Conservation (phyloP, 2,329 filamentous ascomycete genomes). For the Penicillium sp. region DNA sequence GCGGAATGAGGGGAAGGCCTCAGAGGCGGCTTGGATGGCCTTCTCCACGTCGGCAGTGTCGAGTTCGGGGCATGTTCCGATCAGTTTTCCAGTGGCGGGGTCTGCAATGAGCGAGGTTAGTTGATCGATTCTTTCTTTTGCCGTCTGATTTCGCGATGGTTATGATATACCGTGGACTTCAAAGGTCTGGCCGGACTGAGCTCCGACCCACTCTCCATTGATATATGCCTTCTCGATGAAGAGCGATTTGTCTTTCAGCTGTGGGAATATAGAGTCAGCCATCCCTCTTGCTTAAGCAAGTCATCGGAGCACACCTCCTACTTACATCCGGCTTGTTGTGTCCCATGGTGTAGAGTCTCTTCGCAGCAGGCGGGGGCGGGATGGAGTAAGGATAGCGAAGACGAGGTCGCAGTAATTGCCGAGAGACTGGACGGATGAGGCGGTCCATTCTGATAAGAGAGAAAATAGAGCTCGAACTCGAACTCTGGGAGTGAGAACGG, state of each 20-base stretch:
- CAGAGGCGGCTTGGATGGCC: constrained; percentile 81
- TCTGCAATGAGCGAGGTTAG: constrained; percentile 55
- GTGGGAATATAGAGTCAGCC: not conserved
- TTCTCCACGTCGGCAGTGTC: constrained; percentile 73
- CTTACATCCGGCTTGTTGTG: constrained; percentile 46
- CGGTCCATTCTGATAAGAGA: constrained; percentile 35
- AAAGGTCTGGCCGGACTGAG: constrained; percentile 88
- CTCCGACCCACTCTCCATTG: constrained; percentile 89
- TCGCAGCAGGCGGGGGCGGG: constrained; percentile 35
- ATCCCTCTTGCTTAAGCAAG: not conserved
- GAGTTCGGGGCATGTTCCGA: constrained; percentile 84
- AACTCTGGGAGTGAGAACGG: not conserved
- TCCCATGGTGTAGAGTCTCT: constrained; percentile 47
- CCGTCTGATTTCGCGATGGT: not conserved
- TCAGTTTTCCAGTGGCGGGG: constrained; percentile 78
- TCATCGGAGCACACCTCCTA: not conserved
- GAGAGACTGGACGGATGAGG: constrained; percentile 39
- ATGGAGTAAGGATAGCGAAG: constrained; percentile 41
- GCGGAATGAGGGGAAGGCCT: constrained; percentile 67
- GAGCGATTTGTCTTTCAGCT: constrained; percentile 79
- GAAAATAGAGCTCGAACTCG: not conserved
- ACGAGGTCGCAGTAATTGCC: constrained; percentile 40
- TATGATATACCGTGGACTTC: constrained; percentile 68
- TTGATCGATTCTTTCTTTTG: not conserved
- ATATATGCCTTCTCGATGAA: constrained; percentile 85